Evolutionary conservation across 257 asterid species (phyloP), one percentile per base, ranked within the genome.

Genomic region (Penstemon newberryi): DNA sequence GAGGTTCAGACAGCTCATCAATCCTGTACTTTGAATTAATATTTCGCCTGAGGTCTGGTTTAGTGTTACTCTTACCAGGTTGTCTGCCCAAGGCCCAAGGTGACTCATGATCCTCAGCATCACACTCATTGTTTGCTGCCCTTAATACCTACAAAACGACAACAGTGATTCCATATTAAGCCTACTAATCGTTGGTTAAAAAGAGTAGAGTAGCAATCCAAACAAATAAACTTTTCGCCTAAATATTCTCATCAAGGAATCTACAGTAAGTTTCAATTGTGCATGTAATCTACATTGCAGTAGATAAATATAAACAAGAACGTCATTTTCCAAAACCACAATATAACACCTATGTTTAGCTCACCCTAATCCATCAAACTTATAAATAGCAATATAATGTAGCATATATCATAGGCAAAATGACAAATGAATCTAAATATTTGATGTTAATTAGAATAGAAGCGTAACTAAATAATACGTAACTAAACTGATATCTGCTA

Each of bases 1-100:
- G 82, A 33, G 92, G 88, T 70, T 94, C 96, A 70, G 73, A 91
- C 79, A 91, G 84, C 83, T 94, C 99, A 47, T 89, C 87, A 65
- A 87, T 81, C 80, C 91, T 84, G 84, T 94, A 94, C 81, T 89
- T 91, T 15, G 87, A 76, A 76, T 78, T 84, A 50, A 60, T 80
- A 78, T 70, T 83, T 70, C 89, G 78, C 79, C 96, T 77, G 44
- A 70, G 53, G 77, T 91, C 96, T 60, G 85, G 70, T 78, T 91
- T 94, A 67, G 84, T 50, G 67, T 78, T 88, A 10, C 78, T 72
- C 82, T 87, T 91, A 69, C 81, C 76, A 66, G 96, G 81, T 73
- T 83, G 82, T 76, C 90, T 82, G 50, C 85, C 78, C 80, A 86
- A 72, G 67, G 94, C 95, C 97, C 93, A 88, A 65, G 96, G 90